phyloP scores from a whole-genome alignment of 768 basidiomycete species.

The Suillus subaureus region DNA sequence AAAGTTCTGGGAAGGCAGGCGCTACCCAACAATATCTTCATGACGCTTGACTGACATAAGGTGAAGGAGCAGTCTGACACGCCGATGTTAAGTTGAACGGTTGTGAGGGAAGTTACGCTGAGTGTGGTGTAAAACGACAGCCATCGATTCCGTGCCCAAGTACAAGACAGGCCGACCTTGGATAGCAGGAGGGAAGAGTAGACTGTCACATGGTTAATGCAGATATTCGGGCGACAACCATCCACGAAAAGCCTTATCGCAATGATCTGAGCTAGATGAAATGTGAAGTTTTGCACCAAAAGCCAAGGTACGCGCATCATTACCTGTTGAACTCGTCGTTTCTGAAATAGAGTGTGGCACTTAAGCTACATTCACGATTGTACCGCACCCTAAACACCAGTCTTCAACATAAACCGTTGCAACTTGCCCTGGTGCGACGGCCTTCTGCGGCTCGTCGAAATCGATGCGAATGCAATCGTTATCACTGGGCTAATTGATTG shows the following conservation, averaged over 20 bases:
- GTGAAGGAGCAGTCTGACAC: too few relatives aligned
- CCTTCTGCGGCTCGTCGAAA: conserved; percentile 63
- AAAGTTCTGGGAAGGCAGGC: too few relatives aligned
- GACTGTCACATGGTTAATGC: neutral
- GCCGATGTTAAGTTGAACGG: neutral
- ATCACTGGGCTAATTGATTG: conserved; percentile 22
- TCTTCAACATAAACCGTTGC: conserved; percentile 71
- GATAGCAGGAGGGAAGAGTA: neutral
- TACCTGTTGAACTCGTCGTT: neutral
- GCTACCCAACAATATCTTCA: too few relatives aligned
- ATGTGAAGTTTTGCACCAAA: neutral
- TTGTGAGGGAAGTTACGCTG: neutral
- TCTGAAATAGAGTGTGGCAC: neutral
- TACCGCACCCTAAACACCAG: conserved; percentile 85
- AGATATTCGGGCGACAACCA: neutral
- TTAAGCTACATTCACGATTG: conserved; percentile 44
- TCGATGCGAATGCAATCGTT: conserved; percentile 39
- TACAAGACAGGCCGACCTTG: neutral
- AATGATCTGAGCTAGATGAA: neutral
- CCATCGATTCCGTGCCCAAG: neutral
- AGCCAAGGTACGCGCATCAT: neutral
- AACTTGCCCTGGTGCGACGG: conserved; percentile 80
- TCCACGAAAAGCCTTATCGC: neutral
- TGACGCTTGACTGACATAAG: too few relatives aligned
- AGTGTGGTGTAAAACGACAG: neutral